Evolutionary conservation across 2,329 filamentous ascomycete species (phyloP), one percentile per base, ranked within the genome.

Genomic region (Sclerotinia spermophila): DNA sequence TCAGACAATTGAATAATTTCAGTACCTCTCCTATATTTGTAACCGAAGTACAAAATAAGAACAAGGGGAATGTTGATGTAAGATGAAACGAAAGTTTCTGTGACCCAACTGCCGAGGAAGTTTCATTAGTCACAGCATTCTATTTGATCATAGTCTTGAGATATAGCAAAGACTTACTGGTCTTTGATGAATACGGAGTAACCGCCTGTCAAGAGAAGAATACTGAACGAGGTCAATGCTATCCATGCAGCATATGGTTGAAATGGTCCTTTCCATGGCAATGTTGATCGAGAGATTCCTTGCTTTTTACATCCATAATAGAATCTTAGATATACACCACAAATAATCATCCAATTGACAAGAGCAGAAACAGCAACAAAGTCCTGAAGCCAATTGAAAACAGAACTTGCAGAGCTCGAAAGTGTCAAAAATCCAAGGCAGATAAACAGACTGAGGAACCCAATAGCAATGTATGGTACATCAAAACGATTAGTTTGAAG

Each of bases 371-470:
- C 86, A 0, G 88, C 84, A 0, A 88, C 90, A 59, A 91, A 77
- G 64, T 86, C 82, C 15, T 90, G 83, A 11, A 91, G 81, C 88
- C 88, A 91, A 79, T 83, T 89, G 75, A 91, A 91, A 5, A 90
- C 89, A 0, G 85, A 88, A 74, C 89, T 80, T 0, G 76, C 86
- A 74, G 84, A 85, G 61, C 85, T 89, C 3, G 71, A 74, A 44
- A 90, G 84, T 79, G 91, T 92, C 79, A 93, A 85, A 81, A 89
- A 93, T 0, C 88, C 87, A 4, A 93, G 83, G 10, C 89, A 83
- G 17, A 88, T 87, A 73, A 93, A 83, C 1, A 85, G 78, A 17
- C 81, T 81, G 69, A 85, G 87, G 21, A 87, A 79, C 17, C 82
- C 76, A 19, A 90, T 85, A 71, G 86, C 87, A n/a, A 86, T 81